Base-by-base conservation (phyloP, 345 rosid genomes). In the Syzygium oleosum region DNA sequence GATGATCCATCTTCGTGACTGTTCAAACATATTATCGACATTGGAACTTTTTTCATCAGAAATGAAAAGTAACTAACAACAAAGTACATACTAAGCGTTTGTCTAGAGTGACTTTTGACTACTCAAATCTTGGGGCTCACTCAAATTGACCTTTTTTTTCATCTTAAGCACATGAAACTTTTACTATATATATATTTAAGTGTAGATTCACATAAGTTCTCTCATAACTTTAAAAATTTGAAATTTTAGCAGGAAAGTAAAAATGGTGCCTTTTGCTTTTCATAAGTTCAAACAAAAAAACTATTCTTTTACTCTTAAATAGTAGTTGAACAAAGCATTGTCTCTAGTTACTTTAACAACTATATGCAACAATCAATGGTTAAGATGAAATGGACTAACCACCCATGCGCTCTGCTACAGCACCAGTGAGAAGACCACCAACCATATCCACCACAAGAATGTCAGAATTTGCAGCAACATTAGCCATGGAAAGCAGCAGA, bases 371-470 rank as follows among this genome's bases (percentile, higher is more conserved):
- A 21, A 63, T 65, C 15, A 46, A 86, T n/a, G 22, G 29, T 86
- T 29, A 13, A 61, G 52, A 34, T 85, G 15, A 1, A 61, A 56
- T 84, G 55, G 79, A 87, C 87, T 65, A 87, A 97, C 99, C 99
- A 91, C 99, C 99, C 91, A 95, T 90, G 63, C 98, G 93, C 89
- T 96, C 99, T 84, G 99, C 98, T 87, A 98, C 97, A 58, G 98
- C 99, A 90, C 99, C 99, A 88, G 98, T 94, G 88, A 98, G 88
- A 88, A 98, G 97, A 56, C 99, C 99, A 89, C 98, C 99, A 90
- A 96, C 95, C 96, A 92, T 93, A 93, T 98, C 99, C 85, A 94
- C 93, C 51, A 96, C 95, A 86, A 98, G 96, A 65, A 98, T 93
- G 89, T 98, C 97, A n/a, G 94, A 92, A 89, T 94, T 91, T 31